Evolutionary conservation across 163 green algal species (phyloP), one percentile per base, ranked within the genome.

Genomic region (Prototheca stagnorum): DNA sequence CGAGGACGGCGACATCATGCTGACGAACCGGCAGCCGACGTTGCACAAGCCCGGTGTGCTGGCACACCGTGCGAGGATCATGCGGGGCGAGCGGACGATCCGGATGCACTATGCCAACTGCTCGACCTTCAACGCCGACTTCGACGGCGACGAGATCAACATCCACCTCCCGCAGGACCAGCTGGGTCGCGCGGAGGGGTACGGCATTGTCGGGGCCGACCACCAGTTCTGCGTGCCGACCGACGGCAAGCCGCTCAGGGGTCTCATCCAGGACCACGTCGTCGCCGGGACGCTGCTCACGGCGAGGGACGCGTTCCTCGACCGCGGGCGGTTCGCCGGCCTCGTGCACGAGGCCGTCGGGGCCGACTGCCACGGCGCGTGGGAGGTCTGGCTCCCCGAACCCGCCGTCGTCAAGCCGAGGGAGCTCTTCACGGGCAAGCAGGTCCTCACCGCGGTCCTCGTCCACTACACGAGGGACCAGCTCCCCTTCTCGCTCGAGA

Each of bases 61-160:
- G 86, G 89, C 85, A 5, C 89, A 98, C 75, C 51, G 68, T 24
- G 82, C 77, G 0, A 57, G 80, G 24, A 73, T 94, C 49, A 75
- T 94, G 62, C 31, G 56, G 12, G 47, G 44, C 46, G 81, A 99
- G 79, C 72, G 88, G 40, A 95, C 87, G 23, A 95, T 99, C 44
- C 77, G 91, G 39, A 90, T 99, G 74, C 91, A 99, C 73, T 99
- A 99, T 64, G 84, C 90, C 57, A 99, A 99, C 74, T 99, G 90
- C 73, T 62, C 80, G 27, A 93, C 85, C 29, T 99, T 97, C 78
- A 99, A 99, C 68, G 91, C 91, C 4, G 91, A 99, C 61, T 99
- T 99, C 75, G 91, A 99, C 57, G 91, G 91, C 1, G 91, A 99
- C 57, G 91, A 99, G 65, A 98, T 99, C 72, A 99, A 99, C 74